Conservation (phyloP, 2,329 filamentous ascomycete genomes). For the Sodiomyces alkalinus region DNA sequence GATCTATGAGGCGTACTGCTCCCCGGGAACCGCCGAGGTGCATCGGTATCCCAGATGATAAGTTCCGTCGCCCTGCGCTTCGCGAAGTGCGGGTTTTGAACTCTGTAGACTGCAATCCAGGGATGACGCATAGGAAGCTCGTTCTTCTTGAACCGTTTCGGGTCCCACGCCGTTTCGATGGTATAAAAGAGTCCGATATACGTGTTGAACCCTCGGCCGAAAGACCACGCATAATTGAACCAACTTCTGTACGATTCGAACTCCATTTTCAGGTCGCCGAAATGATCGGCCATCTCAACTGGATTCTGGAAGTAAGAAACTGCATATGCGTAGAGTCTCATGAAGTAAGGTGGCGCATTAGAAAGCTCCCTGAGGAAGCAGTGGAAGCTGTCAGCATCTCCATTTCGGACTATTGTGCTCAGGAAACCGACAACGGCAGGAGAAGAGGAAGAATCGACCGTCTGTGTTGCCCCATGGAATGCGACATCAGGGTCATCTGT, state of each 20-base stretch:
- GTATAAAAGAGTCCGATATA: constrained; percentile 36
- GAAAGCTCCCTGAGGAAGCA: too few species aligned
- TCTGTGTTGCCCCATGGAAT: too few species aligned
- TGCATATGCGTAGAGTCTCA: constrained; percentile 20
- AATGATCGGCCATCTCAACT: constrained; percentile 18
- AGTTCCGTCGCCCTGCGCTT: constrained; percentile 25
- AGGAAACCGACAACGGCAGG: too few species aligned
- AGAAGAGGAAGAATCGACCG: too few species aligned
- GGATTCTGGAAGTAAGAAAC: constrained; percentile 24
- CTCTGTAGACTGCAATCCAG: constrained; percentile 35
- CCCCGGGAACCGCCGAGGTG: constrained; percentile 4
- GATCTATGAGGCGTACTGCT: neutral
- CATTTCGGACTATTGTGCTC: too few species aligned
- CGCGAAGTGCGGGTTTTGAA: constrained; percentile 19
- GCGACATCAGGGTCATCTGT: constrained; percentile 10
- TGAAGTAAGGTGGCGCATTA: too few species aligned
- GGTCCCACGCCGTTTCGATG: constrained; percentile 21
- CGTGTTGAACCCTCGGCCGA: constrained; percentile 16
- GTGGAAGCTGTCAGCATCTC: too few species aligned
- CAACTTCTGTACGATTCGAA: constrained; percentile 20
- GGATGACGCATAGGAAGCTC: constrained; percentile 21
- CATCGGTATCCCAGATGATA: constrained; percentile 36
- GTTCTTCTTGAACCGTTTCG: constrained; percentile 7
- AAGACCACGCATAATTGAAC: constrained; percentile 15
- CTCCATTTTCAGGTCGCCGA: constrained; percentile 11